Evolutionary conservation across 2,329 filamentous ascomycete genomes (phyloP).

Genomic region (Sclerotiophoma versabilis): DNA sequence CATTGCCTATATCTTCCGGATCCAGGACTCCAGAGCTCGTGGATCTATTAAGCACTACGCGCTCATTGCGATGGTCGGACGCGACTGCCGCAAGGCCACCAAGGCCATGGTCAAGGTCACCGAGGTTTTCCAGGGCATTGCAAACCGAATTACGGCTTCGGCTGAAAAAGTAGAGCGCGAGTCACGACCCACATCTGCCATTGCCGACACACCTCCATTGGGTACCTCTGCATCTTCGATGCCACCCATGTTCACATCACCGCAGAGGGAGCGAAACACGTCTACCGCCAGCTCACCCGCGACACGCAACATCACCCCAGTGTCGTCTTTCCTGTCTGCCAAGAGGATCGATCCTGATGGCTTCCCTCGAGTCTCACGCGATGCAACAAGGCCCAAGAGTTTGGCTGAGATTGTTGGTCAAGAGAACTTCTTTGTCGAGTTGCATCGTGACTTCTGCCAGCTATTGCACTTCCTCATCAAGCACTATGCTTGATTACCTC

Average conservation of each 20-base stretch:
- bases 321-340: conserved; percentile 65
- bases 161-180: conserved; percentile 50
- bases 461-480: conserved; percentile 50
- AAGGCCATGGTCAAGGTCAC: conserved; percentile 51
- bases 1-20: conserved; percentile 66
- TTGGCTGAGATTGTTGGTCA: conserved; percentile 66
- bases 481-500: conserved; percentile 42
- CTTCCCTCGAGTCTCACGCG: conserved; percentile 59
- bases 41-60: conserved; percentile 65
- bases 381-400: conserved; percentile 61
- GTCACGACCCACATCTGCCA: conserved; percentile 41
- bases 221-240: conserved; percentile 40
- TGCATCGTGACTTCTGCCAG: conserved; percentile 61
- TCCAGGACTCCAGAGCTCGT: conserved; percentile 64
- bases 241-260: conserved; percentile 36
- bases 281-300: conserved; percentile 41
- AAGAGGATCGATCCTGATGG: conserved; percentile 64
- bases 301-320: conserved; percentile 59
- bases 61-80: conserved; percentile 63
- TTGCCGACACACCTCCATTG: conserved; percentile 40
- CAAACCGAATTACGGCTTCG: conserved; percentile 57
- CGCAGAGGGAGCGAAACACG: conserved; percentile 37
- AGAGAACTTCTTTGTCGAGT: conserved; percentile 64
- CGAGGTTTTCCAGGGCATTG: conserved; percentile 60
- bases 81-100: conserved; percentile 60